Conservation (phyloP, 257 asterid genomes). For the Prunella vulgaris region DNA sequence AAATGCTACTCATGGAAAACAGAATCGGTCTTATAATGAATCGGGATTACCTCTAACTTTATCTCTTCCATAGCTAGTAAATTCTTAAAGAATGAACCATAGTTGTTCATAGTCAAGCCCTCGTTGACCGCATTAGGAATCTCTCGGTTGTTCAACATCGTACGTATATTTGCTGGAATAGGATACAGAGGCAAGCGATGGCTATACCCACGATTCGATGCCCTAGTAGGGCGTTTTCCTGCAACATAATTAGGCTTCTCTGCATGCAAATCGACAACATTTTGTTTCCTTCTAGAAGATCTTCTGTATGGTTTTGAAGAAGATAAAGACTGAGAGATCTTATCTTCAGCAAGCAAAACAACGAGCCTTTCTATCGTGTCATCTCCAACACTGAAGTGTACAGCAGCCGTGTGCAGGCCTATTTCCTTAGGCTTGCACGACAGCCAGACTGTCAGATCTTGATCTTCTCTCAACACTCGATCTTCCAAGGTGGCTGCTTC, state of each 20-base stretch:
- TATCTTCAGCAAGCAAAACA: slow-evolving; percentile 79
- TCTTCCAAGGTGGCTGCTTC: slow-evolving; percentile 70
- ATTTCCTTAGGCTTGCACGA: slow-evolving; percentile 91
- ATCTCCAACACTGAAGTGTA: slow-evolving; percentile 65
- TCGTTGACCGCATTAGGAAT: slow-evolving; percentile 53
- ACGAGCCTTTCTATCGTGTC: slow-evolving; percentile 75
- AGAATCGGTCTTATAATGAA: neutral
- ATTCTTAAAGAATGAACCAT: slow-evolving; percentile 47
- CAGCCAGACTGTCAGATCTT: slow-evolving; percentile 58
- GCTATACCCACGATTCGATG: slow-evolving; percentile 27
- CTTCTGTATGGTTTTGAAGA: slow-evolving; percentile 60
- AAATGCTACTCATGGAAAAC: too few relatives aligned
- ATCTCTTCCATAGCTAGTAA: slow-evolving; percentile 85
- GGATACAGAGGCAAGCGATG: slow-evolving; percentile 39
- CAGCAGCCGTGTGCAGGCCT: slow-evolving; percentile 73
- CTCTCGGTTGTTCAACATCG: slow-evolving; percentile 41
- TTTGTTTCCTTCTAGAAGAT: slow-evolving; percentile 47
- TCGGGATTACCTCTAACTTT: slow-evolving; percentile 69
- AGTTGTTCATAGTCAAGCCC: slow-evolving; percentile 49
- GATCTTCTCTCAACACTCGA: slow-evolving; percentile 43
- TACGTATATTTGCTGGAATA: slow-evolving; percentile 53
- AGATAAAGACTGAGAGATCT: slow-evolving; percentile 60
- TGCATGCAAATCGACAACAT: slow-evolving; percentile 34
- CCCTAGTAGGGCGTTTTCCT: slow-evolving; percentile 63
- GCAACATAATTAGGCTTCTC: slow-evolving; percentile 35